Evolutionary conservation across 75 land plant genomes (phyloP).

Genomic region (Gnetum montanum): DNA sequence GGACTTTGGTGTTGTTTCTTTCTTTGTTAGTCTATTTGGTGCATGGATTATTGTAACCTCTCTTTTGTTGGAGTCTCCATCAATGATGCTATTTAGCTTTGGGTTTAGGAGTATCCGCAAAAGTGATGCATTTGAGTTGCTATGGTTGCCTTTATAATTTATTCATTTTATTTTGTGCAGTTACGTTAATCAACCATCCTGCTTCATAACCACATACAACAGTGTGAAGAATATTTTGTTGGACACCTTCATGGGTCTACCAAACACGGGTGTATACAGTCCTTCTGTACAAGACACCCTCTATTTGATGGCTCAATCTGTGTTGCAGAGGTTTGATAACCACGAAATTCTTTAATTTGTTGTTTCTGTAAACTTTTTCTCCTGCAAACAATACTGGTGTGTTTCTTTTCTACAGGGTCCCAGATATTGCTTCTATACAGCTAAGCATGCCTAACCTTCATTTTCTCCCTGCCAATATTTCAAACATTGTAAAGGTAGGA

Average conservation of each 20-base stretch:
- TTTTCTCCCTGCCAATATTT: conserved; percentile 79
- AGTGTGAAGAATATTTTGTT: conserved; percentile 45
- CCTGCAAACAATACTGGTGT: neutral
- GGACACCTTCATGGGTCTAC: conserved; percentile 78
- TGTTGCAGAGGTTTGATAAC: conserved; percentile 53
- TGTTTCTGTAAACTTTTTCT: neutral
- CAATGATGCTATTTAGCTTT: no score
- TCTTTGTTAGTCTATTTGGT: no score
- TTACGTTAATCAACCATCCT: conserved; percentile 46
- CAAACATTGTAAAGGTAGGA: conserved; percentile 62
- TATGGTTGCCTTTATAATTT: no score
- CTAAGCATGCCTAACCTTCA: conserved; percentile 96
- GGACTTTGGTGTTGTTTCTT: no score
- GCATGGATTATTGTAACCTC: no score
- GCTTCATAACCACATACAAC: conserved; percentile 38
- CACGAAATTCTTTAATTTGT: neutral
- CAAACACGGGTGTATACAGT: conserved; percentile 80
- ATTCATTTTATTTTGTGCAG: no score
- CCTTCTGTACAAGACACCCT: conserved; percentile 96
- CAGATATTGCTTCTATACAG: conserved; percentile 54
- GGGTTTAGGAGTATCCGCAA: no score
- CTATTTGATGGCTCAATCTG: conserved; percentile 76
- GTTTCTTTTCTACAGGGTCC: conserved; percentile 46
- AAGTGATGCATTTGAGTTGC: no score
- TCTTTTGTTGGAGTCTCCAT: no score